Percentiles rank a stretch among this genome's conserved stretches.
Conservation (phyloP, 2,329 filamentous ascomycete genomes). For the Penicillium sp. region DNA sequence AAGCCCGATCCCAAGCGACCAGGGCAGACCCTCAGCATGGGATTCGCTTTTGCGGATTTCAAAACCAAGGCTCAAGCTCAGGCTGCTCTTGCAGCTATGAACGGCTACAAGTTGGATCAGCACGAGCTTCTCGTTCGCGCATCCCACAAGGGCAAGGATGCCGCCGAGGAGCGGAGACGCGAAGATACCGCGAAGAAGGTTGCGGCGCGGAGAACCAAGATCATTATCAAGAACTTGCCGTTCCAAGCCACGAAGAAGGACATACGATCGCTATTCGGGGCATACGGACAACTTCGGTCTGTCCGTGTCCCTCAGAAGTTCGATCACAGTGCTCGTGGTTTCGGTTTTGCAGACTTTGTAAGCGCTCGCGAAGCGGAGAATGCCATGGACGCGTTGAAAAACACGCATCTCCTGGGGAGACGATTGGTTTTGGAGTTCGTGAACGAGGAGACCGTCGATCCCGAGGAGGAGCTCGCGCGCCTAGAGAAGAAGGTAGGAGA, state of each 20-base stretch:
- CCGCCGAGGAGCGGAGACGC: conserved; percentile 78
- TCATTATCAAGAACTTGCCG: conserved; percentile 96
- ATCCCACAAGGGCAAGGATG: conserved; percentile 83
- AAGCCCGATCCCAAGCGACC: conserved; percentile 89
- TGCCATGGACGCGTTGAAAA: conserved; percentile 83
- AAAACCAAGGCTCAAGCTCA: conserved; percentile 72
- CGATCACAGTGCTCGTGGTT: conserved; percentile 81
- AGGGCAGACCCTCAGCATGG: conserved; percentile 88
- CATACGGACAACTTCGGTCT: conserved; percentile 88
- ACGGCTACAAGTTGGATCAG: conserved; percentile 80
- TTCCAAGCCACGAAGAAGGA: conserved; percentile 96
- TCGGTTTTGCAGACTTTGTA: conserved; percentile 95
- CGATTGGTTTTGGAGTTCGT: conserved; percentile 90
- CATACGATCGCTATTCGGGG: conserved; percentile 76
- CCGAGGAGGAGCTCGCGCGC: conserved; percentile 92
- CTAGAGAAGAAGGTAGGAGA: conserved; percentile 95
- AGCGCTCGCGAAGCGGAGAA: conserved; percentile 86
- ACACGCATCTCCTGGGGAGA: conserved; percentile 89
- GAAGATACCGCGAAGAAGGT: conserved; percentile 81
- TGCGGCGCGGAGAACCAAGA: conserved; percentile 76
- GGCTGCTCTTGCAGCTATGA: conserved; percentile 78
- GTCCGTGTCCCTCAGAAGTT: conserved; percentile 95
- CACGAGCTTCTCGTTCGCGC: conserved; percentile 82
- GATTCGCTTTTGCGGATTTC: conserved; percentile 94
- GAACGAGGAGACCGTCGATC: conserved; percentile 80